A percentile compares a stretch with the other conserved stretches of the same genome.
phyloP scores from a whole-genome alignment of 2,329 filamentous ascomycete genomes.

The Fusarium sterilihyphosum region DNA sequence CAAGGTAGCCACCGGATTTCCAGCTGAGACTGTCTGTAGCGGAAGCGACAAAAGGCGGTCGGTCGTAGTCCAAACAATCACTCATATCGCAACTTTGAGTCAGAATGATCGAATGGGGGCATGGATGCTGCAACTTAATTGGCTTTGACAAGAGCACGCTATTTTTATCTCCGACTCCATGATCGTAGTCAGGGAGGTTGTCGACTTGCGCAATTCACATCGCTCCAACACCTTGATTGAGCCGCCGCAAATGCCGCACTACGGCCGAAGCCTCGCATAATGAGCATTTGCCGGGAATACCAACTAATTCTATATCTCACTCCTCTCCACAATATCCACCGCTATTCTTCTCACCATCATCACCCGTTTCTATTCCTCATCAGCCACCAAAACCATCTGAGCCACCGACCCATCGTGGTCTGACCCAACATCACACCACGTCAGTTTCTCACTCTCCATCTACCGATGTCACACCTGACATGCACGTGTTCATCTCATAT shows the following conservation, averaged over 20 bases:
- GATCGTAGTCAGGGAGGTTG: too few species aligned
- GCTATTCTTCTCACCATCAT: conserved; percentile 3
- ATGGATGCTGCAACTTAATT: too few species aligned
- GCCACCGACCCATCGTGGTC: conserved; percentile 40
- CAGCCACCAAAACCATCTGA: conserved; percentile 32
- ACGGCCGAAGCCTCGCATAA: neutral
- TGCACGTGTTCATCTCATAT: conserved; percentile 2
- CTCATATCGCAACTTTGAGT: too few species aligned
- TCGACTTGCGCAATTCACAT: accelerated
- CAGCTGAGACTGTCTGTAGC: neutral
- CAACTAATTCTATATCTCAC: neutral
- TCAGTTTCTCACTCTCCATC: conserved; percentile 13
- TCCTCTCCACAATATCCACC: neutral
- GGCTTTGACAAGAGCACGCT: too few species aligned
- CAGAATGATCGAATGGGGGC: too few species aligned
- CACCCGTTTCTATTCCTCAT: conserved; percentile 15
- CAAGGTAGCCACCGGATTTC: neutral
- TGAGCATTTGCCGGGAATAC: neutral
- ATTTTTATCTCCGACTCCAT: too few species aligned
- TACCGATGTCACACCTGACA: conserved; percentile 26
- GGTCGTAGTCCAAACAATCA: neutral
- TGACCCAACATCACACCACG: conserved; percentile 31
- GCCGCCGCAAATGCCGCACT: neutral
- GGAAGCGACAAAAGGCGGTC: neutral
- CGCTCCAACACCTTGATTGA: neutral